These are phyloP conservation scores for Pleurotus platypus DNA, from an alignment of 768 basidiomycete species.

Conservation along the genomic window DNA sequence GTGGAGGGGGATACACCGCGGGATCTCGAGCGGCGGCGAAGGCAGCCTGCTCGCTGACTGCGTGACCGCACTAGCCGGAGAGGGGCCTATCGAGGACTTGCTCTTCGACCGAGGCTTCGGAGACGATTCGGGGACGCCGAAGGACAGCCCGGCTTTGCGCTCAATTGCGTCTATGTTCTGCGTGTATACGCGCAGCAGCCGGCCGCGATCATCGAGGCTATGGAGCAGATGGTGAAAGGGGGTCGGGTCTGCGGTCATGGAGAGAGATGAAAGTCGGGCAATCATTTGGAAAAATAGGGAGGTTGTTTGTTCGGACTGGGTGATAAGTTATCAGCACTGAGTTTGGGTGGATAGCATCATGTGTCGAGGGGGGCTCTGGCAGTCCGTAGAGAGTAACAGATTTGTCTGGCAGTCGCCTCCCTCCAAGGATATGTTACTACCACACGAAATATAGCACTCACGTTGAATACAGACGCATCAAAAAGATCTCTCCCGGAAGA, in stretches of 20 bases:
- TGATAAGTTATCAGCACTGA: conserved; percentile 8
- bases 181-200: conserved; percentile 83
- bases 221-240: conserved; percentile 77
- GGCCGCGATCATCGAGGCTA: conserved; percentile 68
- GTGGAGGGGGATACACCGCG: conserved; percentile 86
- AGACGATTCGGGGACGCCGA: conserved; percentile 75
- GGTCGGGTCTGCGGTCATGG: conserved; percentile 72
- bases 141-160: conserved; percentile 78
- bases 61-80: conserved; percentile 11
- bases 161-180: conserved; percentile 94
- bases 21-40: conserved; percentile 54
- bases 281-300: conserved; percentile 88
- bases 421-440: too few relatives aligned
- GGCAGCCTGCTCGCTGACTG: conserved; percentile 32
- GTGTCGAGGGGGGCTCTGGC: not conserved
- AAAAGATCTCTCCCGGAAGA: conserved; percentile 84
- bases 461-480: conserved; percentile 86
- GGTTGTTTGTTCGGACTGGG: conserved; percentile 70
- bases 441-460: conserved; percentile 31
- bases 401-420: not conserved
- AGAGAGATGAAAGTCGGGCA: conserved; percentile 71
- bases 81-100: conserved; percentile 21
- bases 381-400: not conserved
- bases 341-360: conserved; percentile 1
- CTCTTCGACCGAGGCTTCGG: conserved; percentile 49